phyloP scores from a whole-genome alignment of 345 rosid genomes.

The Laguncularia racemosa region DNA sequence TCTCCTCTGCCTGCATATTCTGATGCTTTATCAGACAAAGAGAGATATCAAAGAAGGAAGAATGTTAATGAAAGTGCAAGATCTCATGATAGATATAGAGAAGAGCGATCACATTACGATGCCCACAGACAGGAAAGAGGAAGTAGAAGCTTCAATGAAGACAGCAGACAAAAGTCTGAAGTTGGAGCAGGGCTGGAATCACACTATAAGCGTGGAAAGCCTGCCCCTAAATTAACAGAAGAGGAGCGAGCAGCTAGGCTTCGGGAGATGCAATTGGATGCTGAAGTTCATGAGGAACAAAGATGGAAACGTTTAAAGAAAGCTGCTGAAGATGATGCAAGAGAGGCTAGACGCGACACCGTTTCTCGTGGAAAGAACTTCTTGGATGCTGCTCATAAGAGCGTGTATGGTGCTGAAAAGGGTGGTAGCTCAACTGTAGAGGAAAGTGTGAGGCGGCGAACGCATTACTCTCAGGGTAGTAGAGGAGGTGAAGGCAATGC shows the following conservation, averaged over 20 bases:
- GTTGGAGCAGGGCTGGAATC: constrained; percentile 17
- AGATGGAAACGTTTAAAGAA: constrained; percentile 86
- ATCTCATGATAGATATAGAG: constrained; percentile 10
- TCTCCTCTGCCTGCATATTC: constrained; percentile 17
- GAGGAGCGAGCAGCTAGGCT: constrained; percentile 82
- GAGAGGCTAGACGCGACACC: constrained; percentile 42
- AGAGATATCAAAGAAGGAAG: constrained; percentile 18
- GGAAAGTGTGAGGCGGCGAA: constrained; percentile 87
- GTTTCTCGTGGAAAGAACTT: constrained; percentile 53
- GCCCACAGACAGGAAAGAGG: constrained; percentile 15
- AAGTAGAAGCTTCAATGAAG: constrained; percentile 13
- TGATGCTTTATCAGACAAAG: constrained; percentile 26
- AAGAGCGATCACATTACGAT: constrained; percentile 14
- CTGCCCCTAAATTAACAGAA: constrained; percentile 61
- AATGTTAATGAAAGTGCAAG: constrained; percentile 23
- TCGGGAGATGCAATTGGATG: constrained; percentile 74
- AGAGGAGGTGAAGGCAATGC: constrained; percentile 71
- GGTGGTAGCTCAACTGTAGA: constrained; percentile 88
- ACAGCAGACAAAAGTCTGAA: constrained; percentile 3
- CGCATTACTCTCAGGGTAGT: constrained; percentile 71
- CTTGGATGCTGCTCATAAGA: constrained; percentile 75
- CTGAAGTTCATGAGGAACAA: constrained; percentile 86
- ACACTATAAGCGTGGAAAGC: constrained; percentile 26
- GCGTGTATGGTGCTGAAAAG: constrained; percentile 81
- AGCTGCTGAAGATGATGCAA: constrained; percentile 72